Percentiles rank a stretch among this genome's conserved stretches.
These are phyloP conservation scores for Alternaria burnsii DNA, from an alignment of 2,329 filamentous ascomycete genomes.

Conservation along the genomic window DNA sequence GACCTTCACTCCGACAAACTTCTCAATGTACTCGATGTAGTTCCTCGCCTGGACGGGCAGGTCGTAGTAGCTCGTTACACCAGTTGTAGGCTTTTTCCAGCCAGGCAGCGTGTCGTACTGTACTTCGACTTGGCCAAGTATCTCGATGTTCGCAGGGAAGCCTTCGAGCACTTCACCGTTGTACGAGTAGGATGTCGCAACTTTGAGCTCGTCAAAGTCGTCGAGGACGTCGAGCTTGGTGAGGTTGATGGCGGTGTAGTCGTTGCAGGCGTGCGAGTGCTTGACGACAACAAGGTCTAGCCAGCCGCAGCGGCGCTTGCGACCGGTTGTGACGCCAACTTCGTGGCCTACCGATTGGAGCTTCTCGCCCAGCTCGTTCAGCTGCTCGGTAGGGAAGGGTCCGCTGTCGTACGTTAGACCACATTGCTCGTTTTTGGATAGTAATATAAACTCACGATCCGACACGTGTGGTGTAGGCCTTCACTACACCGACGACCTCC, in stretches of 20 bases:
- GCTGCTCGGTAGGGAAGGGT: constrained; percentile 73
- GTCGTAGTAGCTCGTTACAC: constrained; percentile 67
- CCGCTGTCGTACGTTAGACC: constrained; percentile 56
- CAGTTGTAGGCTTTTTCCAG: constrained; percentile 72
- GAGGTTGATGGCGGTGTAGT: constrained; percentile 71
- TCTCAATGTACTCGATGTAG: constrained; percentile 74
- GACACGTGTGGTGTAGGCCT: constrained; percentile 73
- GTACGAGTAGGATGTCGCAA: constrained; percentile 74
- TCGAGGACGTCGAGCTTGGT: constrained; percentile 77
- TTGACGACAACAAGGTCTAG: constrained; percentile 74
- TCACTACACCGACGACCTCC: constrained; percentile 71
- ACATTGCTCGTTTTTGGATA: background rate
- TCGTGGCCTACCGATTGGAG: constrained; percentile 66
- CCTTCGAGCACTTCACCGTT: constrained; percentile 65
- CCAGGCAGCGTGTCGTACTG: constrained; percentile 74
- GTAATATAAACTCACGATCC: constrained; percentile 42
- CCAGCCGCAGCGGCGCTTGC: constrained; percentile 70
- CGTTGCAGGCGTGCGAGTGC: constrained; percentile 71
- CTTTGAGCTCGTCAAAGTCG: constrained; percentile 76
- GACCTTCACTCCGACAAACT: constrained; percentile 69
- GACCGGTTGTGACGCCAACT: constrained; percentile 65
- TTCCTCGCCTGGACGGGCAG: constrained; percentile 70
- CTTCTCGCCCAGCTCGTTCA: constrained; percentile 65
- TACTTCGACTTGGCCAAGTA: constrained; percentile 68
- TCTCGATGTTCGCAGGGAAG: constrained; percentile 71